Conservation (phyloP, 2,329 filamentous ascomycete genomes). For the Colletotrichum nymphaeae region DNA sequence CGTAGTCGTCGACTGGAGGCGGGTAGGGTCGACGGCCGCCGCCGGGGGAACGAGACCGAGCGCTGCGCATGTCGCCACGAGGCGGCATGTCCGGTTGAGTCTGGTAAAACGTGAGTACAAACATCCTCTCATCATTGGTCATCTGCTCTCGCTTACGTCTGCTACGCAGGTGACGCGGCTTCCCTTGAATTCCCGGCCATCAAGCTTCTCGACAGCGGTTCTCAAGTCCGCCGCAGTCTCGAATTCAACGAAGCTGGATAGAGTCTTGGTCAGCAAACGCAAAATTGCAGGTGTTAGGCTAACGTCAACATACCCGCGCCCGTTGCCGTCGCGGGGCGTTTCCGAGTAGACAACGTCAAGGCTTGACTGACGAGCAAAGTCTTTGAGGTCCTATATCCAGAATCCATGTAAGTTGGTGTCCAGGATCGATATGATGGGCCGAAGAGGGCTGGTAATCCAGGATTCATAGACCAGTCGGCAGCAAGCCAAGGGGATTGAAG, state of each 20-base stretch:
- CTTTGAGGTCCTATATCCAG: slow-evolving; percentile 97
- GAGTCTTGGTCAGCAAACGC: background rate
- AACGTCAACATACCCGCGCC: slow-evolving; percentile 78
- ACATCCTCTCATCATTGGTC: background rate
- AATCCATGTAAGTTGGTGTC: slow-evolving; percentile 79
- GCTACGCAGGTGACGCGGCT: slow-evolving; percentile 85
- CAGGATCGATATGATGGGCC: slow-evolving; percentile 37
- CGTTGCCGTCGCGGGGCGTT: slow-evolving; percentile 90
- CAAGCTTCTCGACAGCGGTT: slow-evolving; percentile 93
- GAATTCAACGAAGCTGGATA: slow-evolving; percentile 91
- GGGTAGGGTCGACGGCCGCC: slow-evolving; percentile 73
- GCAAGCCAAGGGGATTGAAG: slow-evolving; percentile 1
- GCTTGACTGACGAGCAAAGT: slow-evolving; percentile 96
- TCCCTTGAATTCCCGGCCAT: slow-evolving; percentile 93
- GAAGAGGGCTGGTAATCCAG: slow-evolving; percentile 29
- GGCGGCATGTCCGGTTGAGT: slow-evolving; percentile 81
- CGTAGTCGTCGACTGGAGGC: slow-evolving; percentile 81
- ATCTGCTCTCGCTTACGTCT: slow-evolving; percentile 73
- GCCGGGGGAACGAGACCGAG: slow-evolving; percentile 81
- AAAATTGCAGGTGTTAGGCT: background rate
- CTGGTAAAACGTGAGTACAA: slow-evolving; percentile 53
- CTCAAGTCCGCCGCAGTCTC: slow-evolving; percentile 92
- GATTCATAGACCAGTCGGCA: slow-evolving; percentile 13
- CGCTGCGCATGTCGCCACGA: slow-evolving; percentile 74
- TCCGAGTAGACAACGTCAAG: slow-evolving; percentile 99